Conservation (phyloP, 2,329 filamentous ascomycete species). For the Cladosporium sphaerospermum region DNA sequence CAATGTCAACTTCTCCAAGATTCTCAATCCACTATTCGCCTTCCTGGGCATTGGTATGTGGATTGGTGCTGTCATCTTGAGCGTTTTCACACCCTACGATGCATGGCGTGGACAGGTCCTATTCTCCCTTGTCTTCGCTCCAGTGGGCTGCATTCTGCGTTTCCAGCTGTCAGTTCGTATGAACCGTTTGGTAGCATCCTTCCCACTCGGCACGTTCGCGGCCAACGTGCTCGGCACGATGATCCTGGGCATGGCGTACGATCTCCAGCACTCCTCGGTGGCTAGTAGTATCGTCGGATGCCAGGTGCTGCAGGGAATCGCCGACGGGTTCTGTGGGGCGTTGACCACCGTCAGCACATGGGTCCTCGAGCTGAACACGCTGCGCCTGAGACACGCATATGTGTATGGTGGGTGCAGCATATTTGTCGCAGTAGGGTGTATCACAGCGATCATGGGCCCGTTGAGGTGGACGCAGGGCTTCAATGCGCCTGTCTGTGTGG, state of each 20-base stretch:
- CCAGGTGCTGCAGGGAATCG: conserved; percentile 36
- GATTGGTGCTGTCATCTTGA: conserved; percentile 66
- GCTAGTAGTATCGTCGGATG: conserved; percentile 31
- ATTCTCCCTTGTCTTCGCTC: conserved; percentile 73
- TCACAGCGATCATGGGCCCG: conserved; percentile 65
- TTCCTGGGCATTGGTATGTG: conserved; percentile 65
- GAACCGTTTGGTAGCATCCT: conserved; percentile 57
- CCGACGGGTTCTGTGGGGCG: conserved; percentile 38
- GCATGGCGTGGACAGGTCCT: conserved; percentile 66
- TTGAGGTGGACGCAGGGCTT: conserved; percentile 55
- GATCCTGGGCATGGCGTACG: conserved; percentile 66
- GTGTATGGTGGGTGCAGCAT: conserved; percentile 59
- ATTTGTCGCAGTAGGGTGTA: conserved; percentile 45
- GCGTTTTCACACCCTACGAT: conserved; percentile 59
- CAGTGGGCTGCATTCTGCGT: conserved; percentile 64
- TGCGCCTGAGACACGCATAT: conserved; percentile 52
- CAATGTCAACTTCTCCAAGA: conserved; percentile 42
- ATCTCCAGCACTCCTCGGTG: conserved; percentile 57
- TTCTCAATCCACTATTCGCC: conserved; percentile 58
- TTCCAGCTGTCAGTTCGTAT: conserved; percentile 65
- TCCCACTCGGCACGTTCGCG: conserved; percentile 75
- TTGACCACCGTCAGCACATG: conserved; percentile 39
- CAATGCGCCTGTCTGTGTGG: conserved; percentile 20
- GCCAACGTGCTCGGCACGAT: conserved; percentile 70
- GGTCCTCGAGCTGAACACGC: conserved; percentile 32